A percentile compares a stretch with the other conserved stretches of the same genome.
phyloP scores from a whole-genome alignment of 2,329 filamentous ascomycete species.

The Didymosphaeria variabile region DNA sequence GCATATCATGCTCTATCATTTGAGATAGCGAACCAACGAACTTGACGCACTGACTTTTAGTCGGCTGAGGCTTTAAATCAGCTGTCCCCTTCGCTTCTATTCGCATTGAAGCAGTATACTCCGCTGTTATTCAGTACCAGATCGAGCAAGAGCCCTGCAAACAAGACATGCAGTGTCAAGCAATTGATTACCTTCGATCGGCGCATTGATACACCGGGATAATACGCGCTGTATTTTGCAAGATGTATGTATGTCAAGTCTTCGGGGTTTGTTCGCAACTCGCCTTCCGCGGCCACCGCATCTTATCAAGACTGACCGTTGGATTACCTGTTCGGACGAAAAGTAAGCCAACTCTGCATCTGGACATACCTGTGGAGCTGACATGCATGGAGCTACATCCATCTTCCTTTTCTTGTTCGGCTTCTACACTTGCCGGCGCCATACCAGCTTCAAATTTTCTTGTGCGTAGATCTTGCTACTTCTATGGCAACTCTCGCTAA shows the following conservation, averaged over 20 bases:
- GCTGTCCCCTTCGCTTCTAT: no score
- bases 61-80: no score
- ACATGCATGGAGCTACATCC: neutral
- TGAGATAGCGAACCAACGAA: no score
- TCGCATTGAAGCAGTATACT: no score
- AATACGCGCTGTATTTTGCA: neutral
- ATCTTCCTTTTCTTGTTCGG: conserved; percentile 8
- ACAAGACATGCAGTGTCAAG: no score
- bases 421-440: conserved; percentile 6
- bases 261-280: neutral
- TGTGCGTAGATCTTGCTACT: neutral
- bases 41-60: no score
- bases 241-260: neutral
- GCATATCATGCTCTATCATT: no score
- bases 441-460: neutral
- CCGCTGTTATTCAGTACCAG: no score
- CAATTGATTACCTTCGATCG: no score
- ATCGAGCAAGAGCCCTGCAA: no score
- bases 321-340: neutral
- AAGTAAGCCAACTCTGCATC: neutral
- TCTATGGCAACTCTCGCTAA: neutral
- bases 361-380: neutral
- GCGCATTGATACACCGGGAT: no score
- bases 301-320: neutral
- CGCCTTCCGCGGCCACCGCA: neutral